Evolutionary conservation across 306 rosid genomes (phyloP).

Genomic region (Castanopsis chinensis): DNA sequence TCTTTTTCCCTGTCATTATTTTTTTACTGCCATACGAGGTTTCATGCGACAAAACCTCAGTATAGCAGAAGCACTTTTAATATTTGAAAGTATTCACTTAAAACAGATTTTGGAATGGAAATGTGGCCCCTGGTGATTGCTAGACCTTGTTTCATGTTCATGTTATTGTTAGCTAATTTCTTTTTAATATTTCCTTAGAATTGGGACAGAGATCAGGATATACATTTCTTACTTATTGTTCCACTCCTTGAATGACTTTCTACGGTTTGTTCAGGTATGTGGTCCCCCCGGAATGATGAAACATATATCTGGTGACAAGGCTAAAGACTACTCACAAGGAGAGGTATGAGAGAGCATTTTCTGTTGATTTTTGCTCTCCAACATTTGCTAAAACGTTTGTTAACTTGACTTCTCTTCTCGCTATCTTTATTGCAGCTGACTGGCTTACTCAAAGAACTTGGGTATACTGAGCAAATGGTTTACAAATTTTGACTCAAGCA

Average conservation of each 20-base stretch:
- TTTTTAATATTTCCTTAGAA: not conserved
- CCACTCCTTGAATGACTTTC: conserved; percentile 3
- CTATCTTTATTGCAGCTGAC: conserved; percentile 55
- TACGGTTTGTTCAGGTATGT: conserved; percentile 64
- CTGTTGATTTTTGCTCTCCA: not conserved
- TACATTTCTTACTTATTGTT: conserved; percentile 2
- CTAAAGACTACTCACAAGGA: conserved; percentile 85
- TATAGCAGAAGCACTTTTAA: not conserved
- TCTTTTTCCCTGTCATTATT: no score
- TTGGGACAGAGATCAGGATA: not conserved
- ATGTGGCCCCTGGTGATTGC: not conserved
- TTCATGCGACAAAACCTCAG: no score
- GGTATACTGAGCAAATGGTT: conserved; percentile 94
- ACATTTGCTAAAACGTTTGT: not conserved
- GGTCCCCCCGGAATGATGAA: conserved; percentile 98
- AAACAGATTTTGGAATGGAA: not conserved
- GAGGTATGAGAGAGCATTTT: conserved; percentile 53
- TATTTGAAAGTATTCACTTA: not conserved
- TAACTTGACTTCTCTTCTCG: not conserved
- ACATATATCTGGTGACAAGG: conserved; percentile 89
- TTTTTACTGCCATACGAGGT: no score
- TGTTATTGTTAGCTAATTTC: conserved; percentile 4
- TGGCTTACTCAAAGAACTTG: conserved; percentile 84
- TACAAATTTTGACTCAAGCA: conserved; percentile 69
- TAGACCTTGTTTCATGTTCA: not conserved